Base-by-base conservation (phyloP, 306 rosid genomes). In the Delonix regia region DNA sequence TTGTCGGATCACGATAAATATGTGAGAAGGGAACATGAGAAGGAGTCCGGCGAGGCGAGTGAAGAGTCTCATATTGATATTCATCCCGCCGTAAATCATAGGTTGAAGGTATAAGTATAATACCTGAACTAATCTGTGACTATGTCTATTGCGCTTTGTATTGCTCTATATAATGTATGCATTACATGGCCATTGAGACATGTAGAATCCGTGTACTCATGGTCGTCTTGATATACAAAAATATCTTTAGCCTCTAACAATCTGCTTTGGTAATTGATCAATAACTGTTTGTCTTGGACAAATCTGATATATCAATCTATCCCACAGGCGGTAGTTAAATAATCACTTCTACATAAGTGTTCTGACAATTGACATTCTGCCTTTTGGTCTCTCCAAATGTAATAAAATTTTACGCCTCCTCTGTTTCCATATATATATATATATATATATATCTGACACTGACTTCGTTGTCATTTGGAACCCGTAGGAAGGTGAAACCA, bases 1-100 rank as follows among this genome's bases (percentile, higher is more conserved):
- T 81, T 96, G 36, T 96, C 99, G 68, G 99, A 96, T 73, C 99
- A 96, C 77, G 99, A 96, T 41, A 96, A 96, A 92, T 87, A 96
- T 48, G 96, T 90, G 34, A 85, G 83, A 51, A 81, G 99, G 39
- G 99, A 93, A 69, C 84, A 79, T 45, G 99, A 96, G 79, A 90
- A 89, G 83, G 99, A 93, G 5, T 51, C 82, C 22, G 91, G 87
- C 9, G 88, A 85, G 51, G 76, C 49, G 25, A 59, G 75, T 0
- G 96, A 86, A n/a, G 99, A 93, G 0, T 78, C 89, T 2, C 98
- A 90, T 25, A 91, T 96, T 76, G 98, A 91, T 76, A 91, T 96
- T 74, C 97, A 96, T 39, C 99, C 99, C 0, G 97, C 97, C 21
- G 94, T 96, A 6, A 91, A 96, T 85, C 99, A 96, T 36, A 82